phyloP scores from a whole-genome alignment of 495 filamentous ascomycete species.

The Endocarpon pusillum region DNA sequence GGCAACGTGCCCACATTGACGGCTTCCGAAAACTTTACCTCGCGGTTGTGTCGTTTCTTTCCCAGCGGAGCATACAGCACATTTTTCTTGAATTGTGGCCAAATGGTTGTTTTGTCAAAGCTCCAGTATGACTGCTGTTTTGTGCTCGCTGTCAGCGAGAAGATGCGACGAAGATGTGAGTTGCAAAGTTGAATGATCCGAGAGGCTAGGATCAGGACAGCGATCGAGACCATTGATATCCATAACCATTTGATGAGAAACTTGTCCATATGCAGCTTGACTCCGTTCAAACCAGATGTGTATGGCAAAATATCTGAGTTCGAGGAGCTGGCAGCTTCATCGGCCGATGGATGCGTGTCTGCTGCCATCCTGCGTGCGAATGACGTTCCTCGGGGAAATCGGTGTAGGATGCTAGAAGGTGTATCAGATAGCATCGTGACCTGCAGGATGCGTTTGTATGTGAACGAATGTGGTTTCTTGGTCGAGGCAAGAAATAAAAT shows the following conservation, averaged over 20 bases:
- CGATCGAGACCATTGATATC: constrained; percentile 28
- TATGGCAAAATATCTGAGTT: constrained; percentile 8
- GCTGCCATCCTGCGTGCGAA: no score
- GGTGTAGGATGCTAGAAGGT: no score
- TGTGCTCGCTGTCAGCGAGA: constrained; percentile 35
- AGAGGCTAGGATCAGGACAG: constrained; percentile 34
- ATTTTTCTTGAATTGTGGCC: constrained; percentile 61
- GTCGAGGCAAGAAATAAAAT: no score
- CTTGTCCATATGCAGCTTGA: constrained; percentile 27
- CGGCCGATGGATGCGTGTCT: no score
- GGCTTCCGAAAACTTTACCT: constrained; percentile 73
- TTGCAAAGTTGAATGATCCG: constrained; percentile 46
- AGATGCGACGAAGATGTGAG: constrained; percentile 52
- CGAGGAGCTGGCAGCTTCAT: background rate
- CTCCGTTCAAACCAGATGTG: constrained; percentile 24
- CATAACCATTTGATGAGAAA: constrained; percentile 27
- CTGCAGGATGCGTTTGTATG: no score
- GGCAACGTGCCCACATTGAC: constrained; percentile 81
- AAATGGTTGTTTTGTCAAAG: constrained; percentile 46
- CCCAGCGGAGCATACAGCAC: constrained; percentile 69
- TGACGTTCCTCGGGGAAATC: no score
- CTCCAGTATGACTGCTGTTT: constrained; percentile 41
- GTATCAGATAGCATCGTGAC: no score
- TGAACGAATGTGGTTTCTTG: no score
- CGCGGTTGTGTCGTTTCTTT: constrained; percentile 70